phyloP scores from a whole-genome alignment of 768 basidiomycete species.

The Chalciporus pseudorubinellus region DNA sequence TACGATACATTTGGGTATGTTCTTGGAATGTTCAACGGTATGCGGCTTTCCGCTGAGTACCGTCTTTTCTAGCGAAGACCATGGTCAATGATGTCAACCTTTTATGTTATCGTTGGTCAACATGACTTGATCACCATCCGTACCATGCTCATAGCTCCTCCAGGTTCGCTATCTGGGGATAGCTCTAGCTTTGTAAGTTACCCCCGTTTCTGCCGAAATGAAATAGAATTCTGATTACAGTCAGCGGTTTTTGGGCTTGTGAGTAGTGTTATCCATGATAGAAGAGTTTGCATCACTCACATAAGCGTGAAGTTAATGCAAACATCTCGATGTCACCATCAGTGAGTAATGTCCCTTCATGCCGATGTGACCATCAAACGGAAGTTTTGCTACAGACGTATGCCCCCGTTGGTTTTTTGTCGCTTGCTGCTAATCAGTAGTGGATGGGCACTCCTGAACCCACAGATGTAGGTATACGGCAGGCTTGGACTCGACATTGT shows the following conservation, averaged over 20 bases:
- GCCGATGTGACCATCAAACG: not conserved
- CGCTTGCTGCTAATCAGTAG: not conserved
- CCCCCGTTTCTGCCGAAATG: not conserved
- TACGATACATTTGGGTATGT: constrained; percentile 21
- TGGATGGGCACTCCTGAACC: not conserved
- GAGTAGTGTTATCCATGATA: not conserved
- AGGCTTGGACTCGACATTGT: not conserved
- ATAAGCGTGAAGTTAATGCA: constrained; percentile 12
- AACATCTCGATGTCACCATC: constrained; percentile 15
- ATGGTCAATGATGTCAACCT: constrained; percentile 14
- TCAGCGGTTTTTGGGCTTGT: constrained; percentile 17
- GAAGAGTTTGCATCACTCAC: not conserved
- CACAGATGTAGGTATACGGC: constrained; percentile 6
- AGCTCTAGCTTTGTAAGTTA: constrained; percentile 15
- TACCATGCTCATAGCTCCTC: not conserved
- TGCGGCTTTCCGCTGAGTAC: not conserved
- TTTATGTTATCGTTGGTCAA: constrained; percentile 16
- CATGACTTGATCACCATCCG: not conserved
- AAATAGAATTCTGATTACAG: not conserved
- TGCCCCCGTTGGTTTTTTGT: not conserved
- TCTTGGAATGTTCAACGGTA: not conserved
- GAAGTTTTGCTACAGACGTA: constrained; percentile 6
- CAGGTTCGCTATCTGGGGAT: constrained; percentile 20
- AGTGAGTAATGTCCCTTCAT: not conserved
- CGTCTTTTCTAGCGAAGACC: constrained; percentile 1